Evolutionary conservation across 345 rosid species (phyloP).

Genomic region (Triadica sebifera): DNA sequence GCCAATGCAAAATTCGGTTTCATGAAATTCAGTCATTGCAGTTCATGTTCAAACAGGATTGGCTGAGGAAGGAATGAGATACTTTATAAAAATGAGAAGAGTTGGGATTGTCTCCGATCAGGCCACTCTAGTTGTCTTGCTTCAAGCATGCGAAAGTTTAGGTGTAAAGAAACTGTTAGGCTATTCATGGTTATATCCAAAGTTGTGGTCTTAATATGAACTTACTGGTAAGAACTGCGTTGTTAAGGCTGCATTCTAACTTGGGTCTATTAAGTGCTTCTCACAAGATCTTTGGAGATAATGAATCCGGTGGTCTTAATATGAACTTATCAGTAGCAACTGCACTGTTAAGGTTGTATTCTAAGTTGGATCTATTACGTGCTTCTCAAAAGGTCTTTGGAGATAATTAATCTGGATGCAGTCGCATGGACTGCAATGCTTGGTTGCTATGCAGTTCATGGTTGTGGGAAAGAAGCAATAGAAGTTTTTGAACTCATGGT

Average conservation of each 20-base stretch:
- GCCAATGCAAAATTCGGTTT: conserved; percentile 45
- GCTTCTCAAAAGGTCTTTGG: conserved; percentile 39
- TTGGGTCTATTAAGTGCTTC: conserved; percentile 54
- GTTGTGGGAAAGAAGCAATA: conserved; percentile 57
- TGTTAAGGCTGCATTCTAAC: conserved; percentile 55
- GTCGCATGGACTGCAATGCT: conserved; percentile 86
- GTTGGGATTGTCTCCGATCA: conserved; percentile 48
- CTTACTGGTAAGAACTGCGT: conserved; percentile 40
- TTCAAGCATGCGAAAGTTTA: conserved; percentile 52
- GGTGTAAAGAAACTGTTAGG: conserved; percentile 47
- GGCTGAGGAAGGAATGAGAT: conserved; percentile 37
- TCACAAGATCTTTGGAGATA: conserved; percentile 34
- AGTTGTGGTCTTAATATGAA: conserved; percentile 33
- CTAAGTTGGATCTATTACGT: conserved; percentile 55
- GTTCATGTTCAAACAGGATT: conserved; percentile 38
- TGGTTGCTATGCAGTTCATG: conserved; percentile 64
- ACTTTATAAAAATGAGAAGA: conserved; percentile 47
- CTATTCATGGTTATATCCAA: conserved; percentile 46
- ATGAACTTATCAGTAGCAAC: conserved; percentile 37
- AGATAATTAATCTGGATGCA: conserved; percentile 49
- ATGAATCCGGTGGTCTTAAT: conserved; percentile 42
- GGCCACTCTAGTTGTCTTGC: conserved; percentile 46
- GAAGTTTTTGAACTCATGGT: conserved; percentile 57
- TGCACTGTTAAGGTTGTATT: conserved; percentile 49
- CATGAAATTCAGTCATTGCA: conserved; percentile 66